phyloP scores from a whole-genome alignment of 176 grass and related monocot genomes.

The Cenchrus americanus region DNA sequence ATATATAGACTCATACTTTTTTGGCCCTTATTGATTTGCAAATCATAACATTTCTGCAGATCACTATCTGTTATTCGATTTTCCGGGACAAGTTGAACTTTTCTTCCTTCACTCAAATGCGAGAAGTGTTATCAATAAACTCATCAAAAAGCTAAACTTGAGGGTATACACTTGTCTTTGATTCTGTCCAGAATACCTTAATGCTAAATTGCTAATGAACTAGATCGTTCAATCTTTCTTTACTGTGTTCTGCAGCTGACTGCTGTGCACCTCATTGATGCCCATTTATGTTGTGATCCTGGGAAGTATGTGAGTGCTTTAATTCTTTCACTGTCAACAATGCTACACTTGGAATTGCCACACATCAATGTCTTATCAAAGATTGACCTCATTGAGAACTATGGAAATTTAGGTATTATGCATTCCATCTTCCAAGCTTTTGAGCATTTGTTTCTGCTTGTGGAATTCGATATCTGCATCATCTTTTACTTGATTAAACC shows the following conservation, averaged over 20 bases:
- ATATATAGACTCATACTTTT: slow-evolving; percentile 1
- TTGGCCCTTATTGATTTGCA: not conserved
- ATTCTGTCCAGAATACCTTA: slow-evolving; percentile 1
- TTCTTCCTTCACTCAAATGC: slow-evolving; percentile 97
- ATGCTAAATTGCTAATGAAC: not conserved
- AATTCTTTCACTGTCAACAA: slow-evolving; percentile 91
- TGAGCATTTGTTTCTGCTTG: slow-evolving; percentile 4
- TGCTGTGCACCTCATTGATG: slow-evolving; percentile 82
- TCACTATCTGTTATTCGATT: slow-evolving; percentile 97
- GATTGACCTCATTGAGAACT: slow-evolving; percentile 93
- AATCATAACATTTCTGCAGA: slow-evolving; percentile 58
- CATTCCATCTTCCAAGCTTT: not conserved
- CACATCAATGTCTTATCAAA: slow-evolving; percentile 97
- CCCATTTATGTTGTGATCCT: slow-evolving; percentile 96
- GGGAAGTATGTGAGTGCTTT: slow-evolving; percentile 98
- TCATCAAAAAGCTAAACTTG: slow-evolving; percentile 83
- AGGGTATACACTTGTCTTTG: slow-evolving; percentile 52
- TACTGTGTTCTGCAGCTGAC: slow-evolving; percentile 60
- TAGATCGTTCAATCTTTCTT: slow-evolving; percentile 21
- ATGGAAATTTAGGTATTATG: slow-evolving; percentile 81
- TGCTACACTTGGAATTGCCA: slow-evolving; percentile 89
- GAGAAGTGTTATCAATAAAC: slow-evolving; percentile 69
- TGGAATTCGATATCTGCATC: not conserved
- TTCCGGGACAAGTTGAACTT: slow-evolving; percentile 97
- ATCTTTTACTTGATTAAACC: slow-evolving; percentile 35